These are phyloP conservation scores for Taphrina wiesneri DNA, from an alignment of 1,139 yeast genomes.

Conservation along the genomic window DNA sequence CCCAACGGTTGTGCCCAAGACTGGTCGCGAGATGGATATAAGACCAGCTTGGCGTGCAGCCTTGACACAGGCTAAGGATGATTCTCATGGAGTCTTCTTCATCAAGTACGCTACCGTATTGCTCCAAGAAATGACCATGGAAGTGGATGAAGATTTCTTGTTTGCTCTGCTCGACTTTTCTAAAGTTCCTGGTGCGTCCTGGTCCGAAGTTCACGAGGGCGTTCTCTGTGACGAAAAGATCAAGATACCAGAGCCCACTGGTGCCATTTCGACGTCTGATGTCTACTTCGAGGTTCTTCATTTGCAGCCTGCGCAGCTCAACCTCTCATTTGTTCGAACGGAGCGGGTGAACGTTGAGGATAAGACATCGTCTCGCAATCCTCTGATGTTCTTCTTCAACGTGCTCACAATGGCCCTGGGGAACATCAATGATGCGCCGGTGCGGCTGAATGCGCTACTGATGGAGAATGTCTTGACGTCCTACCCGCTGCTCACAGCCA, in stretches of 20 bases:
- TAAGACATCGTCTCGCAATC: constrained; percentile 57
- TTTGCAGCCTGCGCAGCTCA: constrained; percentile 85
- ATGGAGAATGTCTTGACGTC: constrained; percentile 90
- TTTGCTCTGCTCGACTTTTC: constrained; percentile 79
- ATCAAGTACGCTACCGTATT: constrained; percentile 87
- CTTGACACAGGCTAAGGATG: constrained; percentile 79
- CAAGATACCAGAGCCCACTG: constrained; percentile 66
- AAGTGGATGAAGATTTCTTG: constrained; percentile 89
- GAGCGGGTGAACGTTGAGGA: constrained; percentile 70
- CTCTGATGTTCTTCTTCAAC: constrained; percentile 71
- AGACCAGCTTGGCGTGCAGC: constrained; percentile 92
- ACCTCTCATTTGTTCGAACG: constrained; percentile 87
- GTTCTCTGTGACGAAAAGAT: constrained; percentile 62
- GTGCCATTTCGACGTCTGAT: constrained; percentile 63
- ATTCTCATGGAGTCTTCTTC: constrained; percentile 82
- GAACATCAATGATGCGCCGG: constrained; percentile 95
- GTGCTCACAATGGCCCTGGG: constrained; percentile 96
- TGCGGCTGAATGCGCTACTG: constrained; percentile 78
- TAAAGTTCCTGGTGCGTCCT: constrained; percentile 55
- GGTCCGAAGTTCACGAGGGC: constrained; percentile 43
- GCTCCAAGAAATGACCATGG: constrained; percentile 87
- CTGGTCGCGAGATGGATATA: constrained; percentile 75
- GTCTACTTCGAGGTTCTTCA: constrained; percentile 90
- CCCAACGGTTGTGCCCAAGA: constrained; percentile 87
- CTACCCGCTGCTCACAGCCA: constrained; percentile 66